Percentiles rank a stretch among this genome's conserved stretches.
Conservation (phyloP, 306 rosid genomes). For the Quercus glauca region DNA sequence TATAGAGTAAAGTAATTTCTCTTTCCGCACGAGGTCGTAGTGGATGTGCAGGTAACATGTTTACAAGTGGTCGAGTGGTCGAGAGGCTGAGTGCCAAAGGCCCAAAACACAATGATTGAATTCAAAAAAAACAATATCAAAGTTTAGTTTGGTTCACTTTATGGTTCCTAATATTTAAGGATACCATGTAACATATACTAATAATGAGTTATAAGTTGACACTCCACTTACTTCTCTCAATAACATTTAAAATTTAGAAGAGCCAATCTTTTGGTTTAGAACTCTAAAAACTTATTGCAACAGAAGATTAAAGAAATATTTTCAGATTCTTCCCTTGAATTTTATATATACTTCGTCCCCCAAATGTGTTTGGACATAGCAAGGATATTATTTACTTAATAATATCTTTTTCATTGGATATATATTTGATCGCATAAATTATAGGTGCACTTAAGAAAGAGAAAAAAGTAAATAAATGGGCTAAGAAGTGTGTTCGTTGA, state of each 20-base stretch:
- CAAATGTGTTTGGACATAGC: slow-evolving; percentile 24
- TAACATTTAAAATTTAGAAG: not conserved
- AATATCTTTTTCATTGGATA: not conserved
- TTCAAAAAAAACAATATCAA: slow-evolving; percentile 5
- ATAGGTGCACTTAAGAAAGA: not conserved
- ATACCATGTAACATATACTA: not conserved
- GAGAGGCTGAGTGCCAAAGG: slow-evolving; percentile 34
- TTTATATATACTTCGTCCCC: slow-evolving; percentile 16
- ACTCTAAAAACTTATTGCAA: not conserved
- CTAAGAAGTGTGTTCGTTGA: no score
- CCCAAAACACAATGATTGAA: slow-evolving; percentile 43
- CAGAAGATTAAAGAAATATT: not conserved
- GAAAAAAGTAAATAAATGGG: not conserved
- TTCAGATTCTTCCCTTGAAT: slow-evolving; percentile 9
- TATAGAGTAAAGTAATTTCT: no score
- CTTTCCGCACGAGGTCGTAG: slow-evolving; percentile 12
- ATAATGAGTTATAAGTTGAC: not conserved
- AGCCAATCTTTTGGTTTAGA: slow-evolving; percentile 3
- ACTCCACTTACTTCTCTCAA: not conserved
- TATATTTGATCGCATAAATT: not conserved
- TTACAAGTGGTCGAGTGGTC: slow-evolving; percentile 24
- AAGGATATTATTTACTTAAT: not conserved
- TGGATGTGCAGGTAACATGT: slow-evolving; percentile 24
- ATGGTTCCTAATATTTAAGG: slow-evolving; percentile 3
- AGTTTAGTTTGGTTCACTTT: slow-evolving; percentile 22